phyloP scores from a whole-genome alignment of 345 rosid genomes.

The Arabis hirsuta region DNA sequence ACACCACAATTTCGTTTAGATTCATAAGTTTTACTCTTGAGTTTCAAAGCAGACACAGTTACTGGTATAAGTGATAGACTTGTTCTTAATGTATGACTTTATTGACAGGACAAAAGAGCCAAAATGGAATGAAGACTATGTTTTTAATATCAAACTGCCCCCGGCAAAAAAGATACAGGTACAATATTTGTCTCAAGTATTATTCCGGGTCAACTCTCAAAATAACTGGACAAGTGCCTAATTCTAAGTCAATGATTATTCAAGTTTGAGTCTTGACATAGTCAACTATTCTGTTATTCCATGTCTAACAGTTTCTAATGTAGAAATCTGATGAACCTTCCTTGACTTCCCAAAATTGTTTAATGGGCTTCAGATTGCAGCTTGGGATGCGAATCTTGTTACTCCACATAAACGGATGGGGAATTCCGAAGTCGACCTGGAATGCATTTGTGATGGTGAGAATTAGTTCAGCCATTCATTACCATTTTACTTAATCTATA shows the following conservation, averaged over 20 bases:
- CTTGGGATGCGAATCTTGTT: conserved; percentile 99
- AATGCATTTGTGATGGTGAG: conserved; percentile 79
- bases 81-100: conserved; percentile 1
- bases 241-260: conserved; percentile 1
- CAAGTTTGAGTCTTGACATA: conserved; percentile 5
- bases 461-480: conserved; percentile 9
- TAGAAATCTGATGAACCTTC: neutral
- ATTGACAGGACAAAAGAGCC: conserved; percentile 76
- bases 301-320: conserved; percentile 17
- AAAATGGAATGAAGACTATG: conserved; percentile 84
- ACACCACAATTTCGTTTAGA: neutral
- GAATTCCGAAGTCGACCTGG: conserved; percentile 64
- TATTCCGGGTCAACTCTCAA: conserved; percentile 14
- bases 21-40: neutral
- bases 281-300: neutral
- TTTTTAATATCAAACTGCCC: conserved; percentile 66
- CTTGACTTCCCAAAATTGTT: conserved; percentile 25
- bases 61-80: neutral
- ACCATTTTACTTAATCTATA: neutral
- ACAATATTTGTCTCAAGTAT: conserved; percentile 13
- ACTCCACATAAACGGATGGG: conserved; percentile 99
- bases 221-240: neutral
- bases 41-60: conserved; percentile 4
- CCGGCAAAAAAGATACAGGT: conserved; percentile 75
- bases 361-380: conserved; percentile 70